phyloP scores from a whole-genome alignment of 78 protist genomes.

The Diacronema lutheri region DNA sequence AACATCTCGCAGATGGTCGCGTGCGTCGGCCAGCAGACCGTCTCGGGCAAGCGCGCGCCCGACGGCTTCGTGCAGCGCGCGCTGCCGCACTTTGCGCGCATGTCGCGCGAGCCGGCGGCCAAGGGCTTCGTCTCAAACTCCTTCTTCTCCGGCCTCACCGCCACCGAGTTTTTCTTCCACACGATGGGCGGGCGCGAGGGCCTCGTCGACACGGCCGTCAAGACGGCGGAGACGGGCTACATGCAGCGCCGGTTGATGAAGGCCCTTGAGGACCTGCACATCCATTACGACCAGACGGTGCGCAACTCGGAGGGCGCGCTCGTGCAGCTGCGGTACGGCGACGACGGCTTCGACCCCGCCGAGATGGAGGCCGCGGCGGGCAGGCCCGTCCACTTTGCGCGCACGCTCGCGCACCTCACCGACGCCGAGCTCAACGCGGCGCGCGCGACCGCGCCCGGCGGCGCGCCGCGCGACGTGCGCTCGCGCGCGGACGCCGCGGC shows the following conservation, averaged over 20 bases:
- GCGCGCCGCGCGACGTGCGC: background rate
- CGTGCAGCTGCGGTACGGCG: conserved; percentile 92
- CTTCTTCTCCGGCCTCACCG: conserved; percentile 93
- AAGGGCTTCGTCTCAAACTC: conserved; percentile 96
- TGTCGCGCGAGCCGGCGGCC: conserved; percentile 67
- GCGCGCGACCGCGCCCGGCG: background rate
- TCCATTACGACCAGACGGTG: conserved; percentile 90
- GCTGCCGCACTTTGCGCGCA: conserved; percentile 92
- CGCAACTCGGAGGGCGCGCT: conserved; percentile 62
- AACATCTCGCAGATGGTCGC: conserved; percentile 99
- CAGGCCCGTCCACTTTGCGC: conserved; percentile 19
- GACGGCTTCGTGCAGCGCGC: conserved; percentile 93
- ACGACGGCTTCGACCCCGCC: conserved; percentile 93
- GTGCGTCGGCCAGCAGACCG: conserved; percentile 97
- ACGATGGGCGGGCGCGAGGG: conserved; percentile 99
- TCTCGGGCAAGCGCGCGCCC: conserved; percentile 94
- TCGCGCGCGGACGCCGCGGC: background rate
- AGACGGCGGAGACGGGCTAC: conserved; percentile 99
- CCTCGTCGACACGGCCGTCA: conserved; percentile 97
- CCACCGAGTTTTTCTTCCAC: conserved; percentile 98
- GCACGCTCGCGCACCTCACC: background rate
- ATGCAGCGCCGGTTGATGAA: conserved; percentile 79
- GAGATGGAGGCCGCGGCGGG: conserved; percentile 23
- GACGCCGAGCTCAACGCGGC: background rate
- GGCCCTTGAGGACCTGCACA: conserved; percentile 92